These are phyloP conservation scores for Candida alai DNA, from an alignment of 805 yeast genomes.

Conservation along the genomic window DNA sequence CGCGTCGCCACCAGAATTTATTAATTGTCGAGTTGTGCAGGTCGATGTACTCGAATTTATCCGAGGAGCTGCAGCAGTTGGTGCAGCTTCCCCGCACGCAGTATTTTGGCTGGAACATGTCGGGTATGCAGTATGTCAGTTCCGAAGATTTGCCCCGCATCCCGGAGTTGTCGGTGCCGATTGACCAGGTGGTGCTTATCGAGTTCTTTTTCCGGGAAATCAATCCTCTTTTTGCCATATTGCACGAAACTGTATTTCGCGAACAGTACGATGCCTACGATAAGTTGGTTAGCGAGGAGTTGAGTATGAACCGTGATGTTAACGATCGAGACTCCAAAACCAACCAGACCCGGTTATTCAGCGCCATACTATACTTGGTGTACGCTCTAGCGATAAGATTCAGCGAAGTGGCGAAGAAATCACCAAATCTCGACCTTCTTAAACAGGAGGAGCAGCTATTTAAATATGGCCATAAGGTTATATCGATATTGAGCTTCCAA, in stretches of 20 bases:
- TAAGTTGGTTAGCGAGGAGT: slow-evolving; percentile 15
- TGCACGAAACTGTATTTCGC: slow-evolving; percentile 52
- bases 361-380: slow-evolving; percentile 47
- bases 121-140: slow-evolving; percentile 49
- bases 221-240: slow-evolving; percentile 49
- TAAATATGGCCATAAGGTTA: slow-evolving; percentile 29
- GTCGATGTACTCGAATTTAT: slow-evolving; percentile 27
- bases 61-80: slow-evolving; percentile 26
- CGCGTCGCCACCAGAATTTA: slow-evolving; percentile 43
- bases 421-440: slow-evolving; percentile 25
- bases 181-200: slow-evolving; percentile 18
- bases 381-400: slow-evolving; percentile 51
- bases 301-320: slow-evolving; percentile 12
- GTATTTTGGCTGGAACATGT: slow-evolving; percentile 63
- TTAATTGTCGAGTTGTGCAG: slow-evolving; percentile 38
- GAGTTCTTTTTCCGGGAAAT: slow-evolving; percentile 44
- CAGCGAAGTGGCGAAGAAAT: slow-evolving; percentile 36
- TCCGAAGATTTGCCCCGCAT: slow-evolving; percentile 30
- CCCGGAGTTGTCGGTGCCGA: slow-evolving; percentile 20
- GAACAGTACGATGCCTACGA: slow-evolving; percentile 41
- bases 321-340: slow-evolving; percentile 22
- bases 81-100: slow-evolving; percentile 53
- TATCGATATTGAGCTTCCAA: slow-evolving; percentile 32
- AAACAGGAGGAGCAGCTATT: slow-evolving; percentile 32
- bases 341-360: slow-evolving; percentile 44